Percentiles rank a stretch among this genome's conserved stretches.
These are phyloP conservation scores for Erythrophleum ivorense DNA, from an alignment of 331 rosid species.

Conservation along the genomic window DNA sequence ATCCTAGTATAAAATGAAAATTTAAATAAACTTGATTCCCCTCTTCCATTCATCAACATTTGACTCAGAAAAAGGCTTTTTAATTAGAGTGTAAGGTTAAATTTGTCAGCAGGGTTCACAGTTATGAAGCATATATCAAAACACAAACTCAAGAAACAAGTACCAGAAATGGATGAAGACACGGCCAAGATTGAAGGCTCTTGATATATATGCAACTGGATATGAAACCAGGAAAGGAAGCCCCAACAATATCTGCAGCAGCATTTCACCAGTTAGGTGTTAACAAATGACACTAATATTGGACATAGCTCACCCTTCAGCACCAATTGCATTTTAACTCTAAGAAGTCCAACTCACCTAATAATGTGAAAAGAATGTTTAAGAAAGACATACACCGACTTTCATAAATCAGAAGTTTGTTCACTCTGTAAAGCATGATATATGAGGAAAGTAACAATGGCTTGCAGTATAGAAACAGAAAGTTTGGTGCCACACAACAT, in stretches of 20 bases:
- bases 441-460: constrained; percentile 36
- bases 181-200: constrained; percentile 94
- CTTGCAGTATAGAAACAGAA: neutral
- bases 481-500: constrained; percentile 14
- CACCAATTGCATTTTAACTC: constrained; percentile 43
- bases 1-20: constrained; percentile 17
- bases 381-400: constrained; percentile 44
- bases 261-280: constrained; percentile 52
- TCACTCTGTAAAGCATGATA: too few relatives aligned
- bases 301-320: constrained; percentile 47
- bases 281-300: constrained; percentile 45
- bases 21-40: constrained; percentile 4
- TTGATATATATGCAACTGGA: constrained; percentile 79
- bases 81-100: constrained; percentile 15
- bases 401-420: constrained; percentile 37
- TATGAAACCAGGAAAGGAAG: constrained; percentile 83
- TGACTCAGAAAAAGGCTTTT: constrained; percentile 5
- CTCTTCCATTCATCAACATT: constrained; percentile 21
- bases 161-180: constrained; percentile 98
- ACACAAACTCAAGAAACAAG: constrained; percentile 32
- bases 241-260: constrained; percentile 82
- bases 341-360: constrained; percentile 68
- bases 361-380: constrained; percentile 46
- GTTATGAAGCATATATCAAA: constrained; percentile 36
- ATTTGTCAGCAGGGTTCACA: constrained; percentile 21